These are phyloP conservation scores for Rhazya stricta DNA, from an alignment of 257 asterid genomes.

Conservation along the genomic window DNA sequence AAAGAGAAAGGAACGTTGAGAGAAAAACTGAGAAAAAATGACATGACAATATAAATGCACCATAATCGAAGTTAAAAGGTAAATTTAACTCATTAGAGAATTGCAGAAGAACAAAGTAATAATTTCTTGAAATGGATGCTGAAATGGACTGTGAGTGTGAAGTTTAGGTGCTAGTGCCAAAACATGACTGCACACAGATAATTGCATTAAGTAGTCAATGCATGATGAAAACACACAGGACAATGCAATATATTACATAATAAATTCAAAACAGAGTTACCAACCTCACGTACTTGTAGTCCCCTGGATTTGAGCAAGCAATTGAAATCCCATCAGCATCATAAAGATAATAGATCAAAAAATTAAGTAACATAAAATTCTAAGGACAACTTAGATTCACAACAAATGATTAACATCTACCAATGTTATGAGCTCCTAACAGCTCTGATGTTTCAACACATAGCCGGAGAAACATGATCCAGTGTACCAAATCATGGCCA, in stretches of 20 bases:
- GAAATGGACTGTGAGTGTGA: not conserved
- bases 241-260: slow-evolving; percentile 6
- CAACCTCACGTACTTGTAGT: slow-evolving; percentile 82
- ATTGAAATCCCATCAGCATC: slow-evolving; percentile 27
- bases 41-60: not conserved
- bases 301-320: slow-evolving; percentile 58
- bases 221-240: not conserved
- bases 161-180: not conserved
- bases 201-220: not conserved
- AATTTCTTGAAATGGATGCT: not conserved
- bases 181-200: not conserved
- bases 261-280: slow-evolving; percentile 19
- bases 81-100: not conserved
- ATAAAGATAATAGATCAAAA: not conserved
- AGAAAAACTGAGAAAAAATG: not conserved
- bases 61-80: not conserved
- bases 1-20: not conserved
- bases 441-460: not conserved
- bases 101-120: not conserved
- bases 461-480: not conserved
- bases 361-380: not conserved
- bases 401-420: not conserved
- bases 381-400: not conserved
- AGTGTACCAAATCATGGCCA: not conserved
- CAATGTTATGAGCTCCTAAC: not conserved